Conservation (phyloP, 768 basidiomycete genomes). For the Kwoniella europaea region DNA sequence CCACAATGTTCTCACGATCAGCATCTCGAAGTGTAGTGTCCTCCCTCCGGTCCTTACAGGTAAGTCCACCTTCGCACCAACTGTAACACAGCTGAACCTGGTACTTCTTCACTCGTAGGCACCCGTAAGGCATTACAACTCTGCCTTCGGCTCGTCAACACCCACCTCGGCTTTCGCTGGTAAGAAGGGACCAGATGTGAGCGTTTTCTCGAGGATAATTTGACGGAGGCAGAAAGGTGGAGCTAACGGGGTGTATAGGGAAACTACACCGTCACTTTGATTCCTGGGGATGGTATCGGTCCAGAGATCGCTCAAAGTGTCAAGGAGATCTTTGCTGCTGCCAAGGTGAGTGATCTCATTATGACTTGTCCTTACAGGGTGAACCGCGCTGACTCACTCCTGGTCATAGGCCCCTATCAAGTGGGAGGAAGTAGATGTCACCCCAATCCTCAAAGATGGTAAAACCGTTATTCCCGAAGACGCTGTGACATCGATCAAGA, state of each 20-base stretch:
- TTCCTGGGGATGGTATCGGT: slow-evolving; percentile 98
- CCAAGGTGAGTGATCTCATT: slow-evolving; percentile 63
- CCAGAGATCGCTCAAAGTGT: slow-evolving; percentile 97
- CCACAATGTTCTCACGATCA: slow-evolving; percentile 40
- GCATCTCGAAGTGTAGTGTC: slow-evolving; percentile 32
- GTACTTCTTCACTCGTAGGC: slow-evolving; percentile 10
- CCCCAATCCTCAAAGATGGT: slow-evolving; percentile 88
- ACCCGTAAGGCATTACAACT: slow-evolving; percentile 45
- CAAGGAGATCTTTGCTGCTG: slow-evolving; percentile 88
- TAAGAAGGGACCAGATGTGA: slow-evolving; percentile 82
- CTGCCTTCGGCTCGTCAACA: slow-evolving; percentile 60
- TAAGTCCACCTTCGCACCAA: slow-evolving; percentile 4
- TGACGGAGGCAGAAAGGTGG: neutral
- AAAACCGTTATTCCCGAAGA: slow-evolving; percentile 95
- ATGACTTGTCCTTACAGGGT: too few species aligned
- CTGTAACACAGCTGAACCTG: neutral
- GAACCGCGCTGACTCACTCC: neutral
- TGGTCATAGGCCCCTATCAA: slow-evolving; percentile 84
- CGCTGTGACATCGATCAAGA: slow-evolving; percentile 89
- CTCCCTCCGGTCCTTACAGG: slow-evolving; percentile 36
- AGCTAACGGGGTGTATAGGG: slow-evolving; percentile 65
- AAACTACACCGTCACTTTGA: slow-evolving; percentile 93
- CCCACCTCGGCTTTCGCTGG: slow-evolving; percentile 90
- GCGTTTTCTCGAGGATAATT: slow-evolving; percentile 46
- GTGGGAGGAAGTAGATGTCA: slow-evolving; percentile 99